Base-by-base conservation (phyloP, 805 yeast species). In the Nakazawaea holstii region DNA sequence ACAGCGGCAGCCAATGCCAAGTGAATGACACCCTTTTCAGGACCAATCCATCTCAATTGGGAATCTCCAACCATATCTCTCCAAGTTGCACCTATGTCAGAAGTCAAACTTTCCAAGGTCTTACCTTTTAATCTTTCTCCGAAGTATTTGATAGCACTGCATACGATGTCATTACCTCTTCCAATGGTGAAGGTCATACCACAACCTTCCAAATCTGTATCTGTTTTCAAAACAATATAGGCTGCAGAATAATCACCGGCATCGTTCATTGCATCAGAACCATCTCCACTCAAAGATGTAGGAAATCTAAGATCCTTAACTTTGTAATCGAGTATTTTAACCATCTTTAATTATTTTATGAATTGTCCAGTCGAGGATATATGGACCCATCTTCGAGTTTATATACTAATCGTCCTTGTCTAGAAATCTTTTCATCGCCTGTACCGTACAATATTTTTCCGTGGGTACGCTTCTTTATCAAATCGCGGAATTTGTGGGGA, bases 161-260 rank as follows among this genome's bases (percentile, higher is more conserved):
- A 56, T 10, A 67, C 68, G 13, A 67, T 49, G 39, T 67, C 69
- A 45, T 60, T 64, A 35, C 72, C 72, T 15, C 69, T 58, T 33
- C 72, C 72, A 48, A 61, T 67, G 39, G 69, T 67, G 59, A 69
- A 70, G 4, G 74, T 67, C 69, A 70, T 68, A 13, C 74, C 74
- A 45, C 64, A 64, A 33, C 74, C 74, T 17, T 54, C 53, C 11
- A 65, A 49, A 4, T 53, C 58, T 3, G 50, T 44, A 39, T 58
- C 59, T 33, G 72, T 68, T 39, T 59, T 47, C 24, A 68, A 55
- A 31, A 60, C 59, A 14, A 65, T 53, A 42, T 64, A 68, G n/a
- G 70, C 70, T 36, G 70, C 68, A 9, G 73, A 67, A 48, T 68
- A 68, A 55, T 69, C 71, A 6, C 72, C 72, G 32, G 62, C 65